A percentile compares a stretch with the other conserved stretches of the same genome.
phyloP scores from a whole-genome alignment of 2,329 filamentous ascomycete species.

The Metarhizium anisopliae region DNA sequence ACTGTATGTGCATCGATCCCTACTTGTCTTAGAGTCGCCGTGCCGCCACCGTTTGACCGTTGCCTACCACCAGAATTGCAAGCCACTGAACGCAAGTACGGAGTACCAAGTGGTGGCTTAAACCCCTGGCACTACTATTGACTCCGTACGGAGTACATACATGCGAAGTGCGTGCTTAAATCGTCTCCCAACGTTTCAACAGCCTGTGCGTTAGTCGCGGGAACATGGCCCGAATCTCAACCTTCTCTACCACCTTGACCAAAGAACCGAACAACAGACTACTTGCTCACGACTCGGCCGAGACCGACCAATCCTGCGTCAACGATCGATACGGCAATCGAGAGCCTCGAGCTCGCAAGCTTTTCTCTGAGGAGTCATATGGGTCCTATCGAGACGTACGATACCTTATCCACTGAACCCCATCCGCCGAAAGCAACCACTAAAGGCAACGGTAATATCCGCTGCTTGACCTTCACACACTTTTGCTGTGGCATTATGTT shows the following conservation, averaged over 20 bases:
- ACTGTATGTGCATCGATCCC: no score
- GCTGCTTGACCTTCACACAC: not conserved
- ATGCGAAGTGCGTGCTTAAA: no score
- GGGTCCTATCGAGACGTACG: not conserved
- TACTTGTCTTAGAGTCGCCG: no score
- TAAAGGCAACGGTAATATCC: not conserved
- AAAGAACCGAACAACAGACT: not conserved
- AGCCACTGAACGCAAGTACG: no score
- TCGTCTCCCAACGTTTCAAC: no score
- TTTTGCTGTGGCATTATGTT: not conserved
- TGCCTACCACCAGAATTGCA: no score
- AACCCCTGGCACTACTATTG: no score
- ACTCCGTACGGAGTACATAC: no score
- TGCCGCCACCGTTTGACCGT: no score
- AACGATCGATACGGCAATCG: not conserved
- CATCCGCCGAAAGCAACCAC: not conserved
- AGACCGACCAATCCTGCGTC: not conserved
- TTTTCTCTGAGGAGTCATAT: not conserved
- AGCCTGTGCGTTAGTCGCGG: no score
- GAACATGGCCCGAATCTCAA: not conserved
- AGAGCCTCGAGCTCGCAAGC: not conserved
- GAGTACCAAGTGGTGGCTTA: no score
- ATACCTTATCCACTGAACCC: not conserved
- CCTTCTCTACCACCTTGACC: not conserved
- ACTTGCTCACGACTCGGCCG: not conserved